A percentile compares a stretch with the other conserved stretches of the same genome.
These are phyloP conservation scores for Loxodes magnus DNA, from an alignment of 73 alveolate genomes.

Conservation along the genomic window DNA sequence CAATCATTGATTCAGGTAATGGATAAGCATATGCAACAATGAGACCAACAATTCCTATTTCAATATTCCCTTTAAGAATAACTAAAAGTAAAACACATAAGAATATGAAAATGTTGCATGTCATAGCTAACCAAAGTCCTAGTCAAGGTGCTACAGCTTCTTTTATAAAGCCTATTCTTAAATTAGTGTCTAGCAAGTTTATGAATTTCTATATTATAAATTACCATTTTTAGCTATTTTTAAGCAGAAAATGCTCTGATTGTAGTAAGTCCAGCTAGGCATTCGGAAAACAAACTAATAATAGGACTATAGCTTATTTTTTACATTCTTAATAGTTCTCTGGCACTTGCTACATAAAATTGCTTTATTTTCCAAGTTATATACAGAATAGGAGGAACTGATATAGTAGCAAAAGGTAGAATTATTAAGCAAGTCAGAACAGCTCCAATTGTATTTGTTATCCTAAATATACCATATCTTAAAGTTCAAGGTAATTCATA, in stretches of 20 bases:
- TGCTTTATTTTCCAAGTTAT: background rate
- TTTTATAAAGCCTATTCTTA: too few relatives aligned
- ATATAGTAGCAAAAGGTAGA: too few relatives aligned
- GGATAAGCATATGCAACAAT: background rate
- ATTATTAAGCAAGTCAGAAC: too few relatives aligned
- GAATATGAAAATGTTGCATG: too few relatives aligned
- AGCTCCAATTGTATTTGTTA: too few relatives aligned
- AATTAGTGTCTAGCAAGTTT: too few relatives aligned
- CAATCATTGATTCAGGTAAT: conserved; percentile 2
- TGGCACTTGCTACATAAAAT: conserved; percentile 33
- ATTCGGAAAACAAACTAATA: conserved; percentile 69
- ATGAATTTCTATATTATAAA: too few relatives aligned
- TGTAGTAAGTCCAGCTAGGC: conserved; percentile 68
- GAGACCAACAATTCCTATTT: conserved; percentile 7
- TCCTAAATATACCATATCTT: too few relatives aligned
- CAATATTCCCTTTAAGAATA: background rate
- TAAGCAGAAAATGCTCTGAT: conserved; percentile 78
- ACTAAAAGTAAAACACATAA: background rate
- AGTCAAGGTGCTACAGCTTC: too few relatives aligned
- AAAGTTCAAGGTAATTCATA: background rate
- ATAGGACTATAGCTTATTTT: conserved; percentile 76
- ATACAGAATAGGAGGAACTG: conserved; percentile 1
- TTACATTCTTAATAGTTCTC: conserved; percentile 80
- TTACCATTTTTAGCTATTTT: too few relatives aligned
- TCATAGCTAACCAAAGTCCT: too few relatives aligned